A percentile compares a stretch with the other conserved stretches of the same genome.
Evolutionary conservation across 441 rosid genomes (phyloP).

Genomic region (Brassica balearica): DNA sequence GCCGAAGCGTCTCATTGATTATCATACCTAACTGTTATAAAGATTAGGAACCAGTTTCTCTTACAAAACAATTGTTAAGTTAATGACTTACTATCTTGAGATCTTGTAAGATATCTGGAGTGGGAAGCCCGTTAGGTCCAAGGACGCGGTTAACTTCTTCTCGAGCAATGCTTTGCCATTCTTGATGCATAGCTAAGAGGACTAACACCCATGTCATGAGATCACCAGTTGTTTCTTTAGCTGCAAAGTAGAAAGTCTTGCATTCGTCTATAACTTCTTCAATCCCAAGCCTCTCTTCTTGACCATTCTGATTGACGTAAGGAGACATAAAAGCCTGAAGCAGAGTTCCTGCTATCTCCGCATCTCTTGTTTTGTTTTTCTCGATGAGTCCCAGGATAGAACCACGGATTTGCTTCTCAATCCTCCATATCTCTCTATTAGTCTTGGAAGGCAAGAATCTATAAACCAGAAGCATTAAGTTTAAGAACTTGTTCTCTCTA

Average conservation of each 20-base stretch:
- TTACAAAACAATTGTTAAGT: background rate
- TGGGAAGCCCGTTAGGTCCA: conserved; percentile 43
- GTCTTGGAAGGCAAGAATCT: conserved; percentile 85
- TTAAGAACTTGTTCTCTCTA: conserved; percentile 7
- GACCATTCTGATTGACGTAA: conserved; percentile 53
- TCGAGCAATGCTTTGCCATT: conserved; percentile 80
- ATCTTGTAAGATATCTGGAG: conserved; percentile 54
- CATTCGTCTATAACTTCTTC: conserved; percentile 87
- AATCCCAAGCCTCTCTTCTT: conserved; percentile 61
- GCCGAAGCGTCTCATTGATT: conserved; percentile 71
- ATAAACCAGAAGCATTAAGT: conserved; percentile 23
- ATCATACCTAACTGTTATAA: conserved; percentile 65
- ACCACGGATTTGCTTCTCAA: conserved; percentile 68
- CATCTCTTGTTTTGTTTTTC: conserved; percentile 34
- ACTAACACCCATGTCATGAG: conserved; percentile 75
- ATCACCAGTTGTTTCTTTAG: conserved; percentile 77
- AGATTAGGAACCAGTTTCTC: background rate
- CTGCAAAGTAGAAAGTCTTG: conserved; percentile 86
- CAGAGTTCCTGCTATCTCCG: conserved; percentile 54
- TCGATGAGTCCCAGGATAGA: conserved; percentile 59
- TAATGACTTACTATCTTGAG: conserved; percentile 67
- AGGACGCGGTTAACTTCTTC: conserved; percentile 64
- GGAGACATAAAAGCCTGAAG: conserved; percentile 63
- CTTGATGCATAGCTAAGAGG: conserved; percentile 70
- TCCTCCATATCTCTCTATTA: conserved; percentile 70